phyloP scores from a whole-genome alignment of 805 yeast genomes.

The Starmerella tilneyi region DNA sequence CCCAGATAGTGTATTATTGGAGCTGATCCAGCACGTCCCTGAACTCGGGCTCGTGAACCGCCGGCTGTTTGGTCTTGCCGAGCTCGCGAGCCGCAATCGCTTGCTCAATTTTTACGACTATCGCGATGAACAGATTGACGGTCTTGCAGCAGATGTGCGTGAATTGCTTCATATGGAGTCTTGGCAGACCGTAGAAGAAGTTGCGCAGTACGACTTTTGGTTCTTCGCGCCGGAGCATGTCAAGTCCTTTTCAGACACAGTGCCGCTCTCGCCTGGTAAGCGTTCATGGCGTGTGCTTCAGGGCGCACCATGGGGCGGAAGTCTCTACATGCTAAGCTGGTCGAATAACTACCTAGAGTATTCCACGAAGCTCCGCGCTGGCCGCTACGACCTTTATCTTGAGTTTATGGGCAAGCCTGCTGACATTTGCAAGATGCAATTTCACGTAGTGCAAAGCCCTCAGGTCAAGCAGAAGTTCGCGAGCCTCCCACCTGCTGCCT shows the following conservation, averaged over 20 bases:
- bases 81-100: constrained; percentile 13
- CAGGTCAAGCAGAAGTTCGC: constrained; percentile 14
- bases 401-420: constrained; percentile 16
- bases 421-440: constrained; percentile 15
- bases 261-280: neutral
- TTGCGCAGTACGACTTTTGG: constrained; percentile 22
- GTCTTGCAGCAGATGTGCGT: constrained; percentile 16
- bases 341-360: constrained; percentile 15
- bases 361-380: constrained; percentile 18
- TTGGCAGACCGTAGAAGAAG: constrained; percentile 21
- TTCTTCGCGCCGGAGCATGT: constrained; percentile 23
- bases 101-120: constrained; percentile 12
- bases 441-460: constrained; percentile 13
- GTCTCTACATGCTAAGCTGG: constrained; percentile 11
- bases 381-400: constrained; percentile 18
- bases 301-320: constrained; percentile 17
- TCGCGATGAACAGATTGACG: constrained; percentile 16
- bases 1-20: constrained; percentile 15
- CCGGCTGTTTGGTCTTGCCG: constrained; percentile 16
- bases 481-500: constrained; percentile 12
- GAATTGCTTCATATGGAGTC: constrained; percentile 17
- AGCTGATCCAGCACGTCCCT: constrained; percentile 14
- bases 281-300: constrained; percentile 3
- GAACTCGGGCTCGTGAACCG: constrained; percentile 18
- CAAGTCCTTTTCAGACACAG: neutral